Evolutionary conservation across 768 basidiomycete genomes (phyloP), one percentile per base, ranked within the genome.

Genomic region (Tricholoma saponaceum): DNA sequence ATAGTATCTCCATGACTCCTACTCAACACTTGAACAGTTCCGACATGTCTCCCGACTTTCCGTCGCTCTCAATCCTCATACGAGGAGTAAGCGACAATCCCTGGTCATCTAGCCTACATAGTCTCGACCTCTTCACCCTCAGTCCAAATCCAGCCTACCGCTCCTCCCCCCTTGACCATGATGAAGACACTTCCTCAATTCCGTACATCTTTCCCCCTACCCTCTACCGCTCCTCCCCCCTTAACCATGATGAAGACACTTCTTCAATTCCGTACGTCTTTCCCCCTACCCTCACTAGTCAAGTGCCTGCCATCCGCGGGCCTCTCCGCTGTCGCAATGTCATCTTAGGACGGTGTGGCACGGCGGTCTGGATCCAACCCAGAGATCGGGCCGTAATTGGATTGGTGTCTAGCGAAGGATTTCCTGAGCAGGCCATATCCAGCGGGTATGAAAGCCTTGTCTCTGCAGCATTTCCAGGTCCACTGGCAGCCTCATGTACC

Each of bases 361-460:
- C 85, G 0, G 85, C 85, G 2, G 72, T 81, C 7, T 88, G 86
- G 85, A 76, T 87, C 22, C 79, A 80, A 56, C 86, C 87, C 23
- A 76, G 69, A 56, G 79, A 79, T 61, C 76, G 73, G 58, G 72
- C 76, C 7, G 63, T 64, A 3, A 72, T 62, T 1, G 80, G 79
- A 26, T 69, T 77, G 58, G 60, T 78, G 60, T 64, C 52, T 12
- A 25, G 52, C 58, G 59, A 64, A 22, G 67, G 64, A 35, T 55
- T 60, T 9, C 67, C 66, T 6, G 54, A 60, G 62, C 66, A 66
- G 26, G 51, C 62, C n/a, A 54, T 65, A 0, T 44, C 26, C 33
- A 60, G 47, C 43, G 62, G 56, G 63, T 66, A 66, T 50, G 70
- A 58, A 63, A 68, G 57, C 13, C 69, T 87, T n/a, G 73, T 81